Percentiles rank a stretch among this genome's conserved stretches.
Evolutionary conservation across 73 alveolate genomes (phyloP).

Genomic region (Blepharisma stoltei): DNA sequence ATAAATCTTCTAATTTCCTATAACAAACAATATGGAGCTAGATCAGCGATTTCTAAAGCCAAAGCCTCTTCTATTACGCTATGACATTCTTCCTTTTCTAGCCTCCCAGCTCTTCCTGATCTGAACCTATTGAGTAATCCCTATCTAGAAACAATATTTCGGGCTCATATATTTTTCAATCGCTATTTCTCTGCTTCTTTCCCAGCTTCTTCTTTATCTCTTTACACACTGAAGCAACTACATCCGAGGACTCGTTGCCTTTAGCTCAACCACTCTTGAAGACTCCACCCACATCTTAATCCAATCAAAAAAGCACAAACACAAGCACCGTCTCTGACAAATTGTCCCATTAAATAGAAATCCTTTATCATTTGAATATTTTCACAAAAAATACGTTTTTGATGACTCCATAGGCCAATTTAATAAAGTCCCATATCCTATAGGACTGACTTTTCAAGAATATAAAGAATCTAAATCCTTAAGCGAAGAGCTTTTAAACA

Average conservation of each 20-base stretch:
- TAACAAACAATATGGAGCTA: neutral
- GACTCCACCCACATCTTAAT: slow-evolving; percentile 1
- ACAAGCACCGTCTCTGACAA: slow-evolving; percentile 21
- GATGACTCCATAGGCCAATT: slow-evolving; percentile 52
- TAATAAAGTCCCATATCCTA: slow-evolving; percentile 57
- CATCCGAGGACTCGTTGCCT: neutral
- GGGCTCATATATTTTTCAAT: neutral
- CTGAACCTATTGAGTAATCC: neutral
- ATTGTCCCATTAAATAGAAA: slow-evolving; percentile 1
- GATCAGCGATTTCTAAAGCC: neutral
- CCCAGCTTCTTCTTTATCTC: neutral
- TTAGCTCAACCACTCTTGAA: neutral
- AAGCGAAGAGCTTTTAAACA: slow-evolving; percentile 38
- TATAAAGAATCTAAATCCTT: slow-evolving; percentile 56
- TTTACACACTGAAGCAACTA: neutral
- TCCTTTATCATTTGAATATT: slow-evolving; percentile 42
- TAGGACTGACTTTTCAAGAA: slow-evolving; percentile 41
- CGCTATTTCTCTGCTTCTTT: neutral
- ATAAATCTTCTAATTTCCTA: no score
- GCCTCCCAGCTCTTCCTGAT: neutral
- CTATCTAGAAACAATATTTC: neutral
- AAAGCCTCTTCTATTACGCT: neutral
- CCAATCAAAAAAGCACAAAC: neutral
- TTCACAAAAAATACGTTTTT: slow-evolving; percentile 57
- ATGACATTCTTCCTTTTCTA: neutral